Evolutionary conservation across 805 yeast species (phyloP).

Genomic region (Saccharomycopsis synnaedendra): DNA sequence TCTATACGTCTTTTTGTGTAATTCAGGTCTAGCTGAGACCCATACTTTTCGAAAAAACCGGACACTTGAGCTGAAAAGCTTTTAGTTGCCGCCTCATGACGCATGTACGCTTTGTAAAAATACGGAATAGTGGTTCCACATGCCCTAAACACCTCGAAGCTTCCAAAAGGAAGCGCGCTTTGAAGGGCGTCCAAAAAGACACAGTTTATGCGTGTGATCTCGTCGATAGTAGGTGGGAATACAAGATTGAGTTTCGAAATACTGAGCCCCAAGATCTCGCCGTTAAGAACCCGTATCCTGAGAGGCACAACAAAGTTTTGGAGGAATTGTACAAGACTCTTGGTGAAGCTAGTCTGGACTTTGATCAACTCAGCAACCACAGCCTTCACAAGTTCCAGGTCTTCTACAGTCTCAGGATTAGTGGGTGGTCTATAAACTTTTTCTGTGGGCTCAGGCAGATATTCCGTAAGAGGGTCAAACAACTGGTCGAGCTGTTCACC

Average conservation of each 20-base stretch:
- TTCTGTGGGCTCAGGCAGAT: conserved; percentile 83
- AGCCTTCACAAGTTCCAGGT: conserved; percentile 33
- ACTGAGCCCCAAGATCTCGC: conserved; percentile 38
- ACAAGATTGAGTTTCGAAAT: conserved; percentile 60
- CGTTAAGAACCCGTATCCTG: conserved; percentile 54
- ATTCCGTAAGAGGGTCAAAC: conserved; percentile 83
- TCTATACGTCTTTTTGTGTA: conserved; percentile 45
- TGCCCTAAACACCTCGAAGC: conserved; percentile 66
- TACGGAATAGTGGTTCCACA: conserved; percentile 79
- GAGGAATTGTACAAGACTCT: conserved; percentile 58
- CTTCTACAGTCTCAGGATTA: conserved; percentile 14
- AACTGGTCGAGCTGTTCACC: conserved; percentile 84
- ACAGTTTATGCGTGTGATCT: conserved; percentile 81
- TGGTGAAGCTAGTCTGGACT: conserved; percentile 67
- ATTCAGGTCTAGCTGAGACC: conserved; percentile 21
- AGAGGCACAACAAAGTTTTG: conserved; percentile 74
- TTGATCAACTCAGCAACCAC: conserved; percentile 56
- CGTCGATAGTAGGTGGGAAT: conserved; percentile 94
- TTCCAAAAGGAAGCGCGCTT: conserved; percentile 56
- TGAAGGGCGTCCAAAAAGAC: conserved; percentile 67
- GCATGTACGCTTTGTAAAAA: conserved; percentile 83
- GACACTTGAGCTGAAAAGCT: conserved; percentile 39
- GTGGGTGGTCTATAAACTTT: conserved; percentile 54
- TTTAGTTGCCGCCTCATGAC: conserved; percentile 88
- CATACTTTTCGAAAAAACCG: conserved; percentile 29